A percentile compares a stretch with the other conserved stretches of the same genome.
These are phyloP conservation scores for Maudiozyma humilis DNA, from an alignment of 1,139 yeast species.

Conservation along the genomic window DNA sequence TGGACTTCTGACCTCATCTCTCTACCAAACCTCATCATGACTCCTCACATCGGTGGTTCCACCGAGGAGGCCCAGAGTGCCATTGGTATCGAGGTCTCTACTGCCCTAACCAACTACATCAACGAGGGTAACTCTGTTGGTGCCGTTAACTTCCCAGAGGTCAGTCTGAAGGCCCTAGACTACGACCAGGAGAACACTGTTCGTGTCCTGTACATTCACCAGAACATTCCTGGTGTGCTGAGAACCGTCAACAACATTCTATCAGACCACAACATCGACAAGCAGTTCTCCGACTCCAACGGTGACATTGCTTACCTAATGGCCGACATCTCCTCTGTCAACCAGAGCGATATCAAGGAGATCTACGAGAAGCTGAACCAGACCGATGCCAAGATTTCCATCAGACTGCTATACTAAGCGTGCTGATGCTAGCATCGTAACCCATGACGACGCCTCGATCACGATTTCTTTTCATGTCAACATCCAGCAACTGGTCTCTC, in stretches of 20 bases:
- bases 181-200: slow-evolving; percentile 83
- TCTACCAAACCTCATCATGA: slow-evolving; percentile 79
- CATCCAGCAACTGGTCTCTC: not conserved
- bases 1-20: slow-evolving; percentile 82
- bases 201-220: slow-evolving; percentile 92
- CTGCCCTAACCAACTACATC: slow-evolving; percentile 79
- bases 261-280: slow-evolving; percentile 92
- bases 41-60: slow-evolving; percentile 98
- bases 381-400: slow-evolving; percentile 85
- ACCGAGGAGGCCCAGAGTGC: slow-evolving; percentile 99
- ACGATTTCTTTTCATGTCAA: not conserved
- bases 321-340: slow-evolving; percentile 93
- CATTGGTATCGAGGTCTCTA: slow-evolving; percentile 90
- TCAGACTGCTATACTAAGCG: slow-evolving; percentile 72
- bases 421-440: not conserved
- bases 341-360: slow-evolving; percentile 69
- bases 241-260: slow-evolving; percentile 93
- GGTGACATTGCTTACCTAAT: slow-evolving; percentile 95
- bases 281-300: slow-evolving; percentile 92
- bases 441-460: not conserved
- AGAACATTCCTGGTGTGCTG: slow-evolving; percentile 97
- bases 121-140: slow-evolving; percentile 96
- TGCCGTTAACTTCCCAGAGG: slow-evolving; percentile 99
- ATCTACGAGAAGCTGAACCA: slow-evolving; percentile 80
- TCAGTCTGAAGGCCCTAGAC: slow-evolving; percentile 78